Evolutionary conservation across 2,329 filamentous ascomycete species (phyloP).

Genomic region (Fusarium caatingaense): DNA sequence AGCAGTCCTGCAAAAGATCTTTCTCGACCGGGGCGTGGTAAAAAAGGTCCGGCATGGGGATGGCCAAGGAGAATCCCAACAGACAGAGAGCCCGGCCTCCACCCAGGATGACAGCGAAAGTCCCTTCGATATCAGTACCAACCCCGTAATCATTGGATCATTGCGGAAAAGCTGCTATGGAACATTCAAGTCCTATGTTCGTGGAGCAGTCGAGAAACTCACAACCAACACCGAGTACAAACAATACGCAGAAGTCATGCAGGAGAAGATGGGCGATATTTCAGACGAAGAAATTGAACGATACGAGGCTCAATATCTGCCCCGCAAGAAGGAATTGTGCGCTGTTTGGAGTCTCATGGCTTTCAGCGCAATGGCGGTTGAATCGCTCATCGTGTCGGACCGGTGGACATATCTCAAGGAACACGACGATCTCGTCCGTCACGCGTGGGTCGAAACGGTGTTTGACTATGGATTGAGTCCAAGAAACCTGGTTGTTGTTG

Average conservation of each 20-base stretch:
- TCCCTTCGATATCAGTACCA: conserved; percentile 70
- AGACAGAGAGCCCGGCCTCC: conserved; percentile 18
- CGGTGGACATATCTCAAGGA: conserved; percentile 89
- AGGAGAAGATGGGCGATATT: conserved; percentile 72
- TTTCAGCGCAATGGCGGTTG: conserved; percentile 88
- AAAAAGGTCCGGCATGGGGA: conserved; percentile 63
- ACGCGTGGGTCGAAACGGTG: conserved; percentile 91
- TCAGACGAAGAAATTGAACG: conserved; percentile 78
- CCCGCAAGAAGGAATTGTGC: conserved; percentile 82
- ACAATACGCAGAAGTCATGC: conserved; percentile 69
- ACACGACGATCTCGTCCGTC: conserved; percentile 73
- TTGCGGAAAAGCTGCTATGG: conserved; percentile 83
- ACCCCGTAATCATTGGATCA: conserved; percentile 87
- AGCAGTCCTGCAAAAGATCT: conserved; percentile 89
- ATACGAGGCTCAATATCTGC: conserved; percentile 75
- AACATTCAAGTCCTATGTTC: conserved; percentile 80
- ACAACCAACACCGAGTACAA: conserved; percentile 67
- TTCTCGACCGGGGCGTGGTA: conserved; percentile 85
- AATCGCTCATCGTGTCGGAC: conserved; percentile 90
- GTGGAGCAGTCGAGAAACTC: conserved; percentile 83
- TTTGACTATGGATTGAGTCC: conserved; percentile 91
- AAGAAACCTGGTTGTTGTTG: conserved; percentile 91
- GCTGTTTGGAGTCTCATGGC: conserved; percentile 96
- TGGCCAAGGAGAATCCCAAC: conserved; percentile 42
- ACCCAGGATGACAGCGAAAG: conserved; percentile 46